Percentiles rank a stretch among this genome's conserved stretches.
Evolutionary conservation across 768 basidiomycete species (phyloP).

Genomic region (Boletus subparvulus): DNA sequence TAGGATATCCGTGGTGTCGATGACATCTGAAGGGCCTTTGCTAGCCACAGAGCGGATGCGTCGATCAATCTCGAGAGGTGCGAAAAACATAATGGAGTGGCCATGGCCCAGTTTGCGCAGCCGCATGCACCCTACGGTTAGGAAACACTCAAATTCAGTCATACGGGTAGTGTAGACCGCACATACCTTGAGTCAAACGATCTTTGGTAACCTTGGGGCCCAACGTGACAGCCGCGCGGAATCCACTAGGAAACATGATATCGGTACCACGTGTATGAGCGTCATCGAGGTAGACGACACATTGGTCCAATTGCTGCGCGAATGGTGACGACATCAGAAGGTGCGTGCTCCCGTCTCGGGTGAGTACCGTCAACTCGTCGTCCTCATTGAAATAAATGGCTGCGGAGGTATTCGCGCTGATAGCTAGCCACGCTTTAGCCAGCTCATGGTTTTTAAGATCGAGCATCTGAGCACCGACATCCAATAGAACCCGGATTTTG

Average conservation of each 20-base stretch:
- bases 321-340: slow-evolving; percentile 34
- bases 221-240: slow-evolving; percentile 17
- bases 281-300: slow-evolving; percentile 21
- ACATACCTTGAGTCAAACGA: slow-evolving; percentile 17
- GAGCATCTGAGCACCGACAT: slow-evolving; percentile 58
- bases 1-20: slow-evolving; percentile 37
- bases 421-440: slow-evolving; percentile 40
- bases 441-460: slow-evolving; percentile 47
- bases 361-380: slow-evolving; percentile 36
- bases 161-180: neutral
- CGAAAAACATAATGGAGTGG: slow-evolving; percentile 50
- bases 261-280: slow-evolving; percentile 21
- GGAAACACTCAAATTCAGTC: neutral
- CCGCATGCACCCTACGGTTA: slow-evolving; percentile 50
- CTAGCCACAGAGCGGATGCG: slow-evolving; percentile 33
- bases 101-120: slow-evolving; percentile 51
- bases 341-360: slow-evolving; percentile 30
- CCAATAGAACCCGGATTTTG: slow-evolving; percentile 47
- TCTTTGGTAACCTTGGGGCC: slow-evolving; percentile 19
- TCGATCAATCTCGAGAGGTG: slow-evolving; percentile 44
- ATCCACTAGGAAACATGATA: slow-evolving; percentile 15
- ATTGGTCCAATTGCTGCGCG: slow-evolving; percentile 34
- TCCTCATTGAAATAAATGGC: slow-evolving; percentile 35
- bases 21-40: slow-evolving; percentile 1
- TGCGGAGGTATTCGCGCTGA: slow-evolving; percentile 17